Percentiles rank a stretch among this genome's conserved stretches.
phyloP scores from a whole-genome alignment of 2,329 filamentous ascomycete species.

The Neoscytalidium dimidiatum region DNA sequence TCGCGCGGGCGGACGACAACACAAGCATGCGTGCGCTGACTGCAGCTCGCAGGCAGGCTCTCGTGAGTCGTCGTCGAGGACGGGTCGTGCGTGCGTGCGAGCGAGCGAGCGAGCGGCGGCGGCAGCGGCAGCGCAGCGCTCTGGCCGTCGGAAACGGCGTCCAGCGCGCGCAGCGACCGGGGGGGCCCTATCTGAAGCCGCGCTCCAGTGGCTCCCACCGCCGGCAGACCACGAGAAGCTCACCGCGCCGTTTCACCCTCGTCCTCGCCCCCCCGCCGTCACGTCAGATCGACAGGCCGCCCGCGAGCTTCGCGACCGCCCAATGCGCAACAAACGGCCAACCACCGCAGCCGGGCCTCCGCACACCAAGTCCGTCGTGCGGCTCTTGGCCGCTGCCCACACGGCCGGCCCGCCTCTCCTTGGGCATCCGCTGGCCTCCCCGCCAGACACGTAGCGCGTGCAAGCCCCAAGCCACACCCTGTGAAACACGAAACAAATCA shows the following conservation, averaged over 20 bases:
- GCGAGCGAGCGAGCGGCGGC: no score
- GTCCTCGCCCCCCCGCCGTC: not conserved
- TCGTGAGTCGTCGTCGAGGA: conserved; percentile 13
- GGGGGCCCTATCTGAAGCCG: not conserved
- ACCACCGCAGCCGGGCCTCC: not conserved
- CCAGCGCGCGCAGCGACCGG: not conserved
- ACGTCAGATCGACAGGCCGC: not conserved
- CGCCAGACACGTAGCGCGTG: conserved; percentile 12
- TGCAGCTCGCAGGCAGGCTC: conserved; percentile 15
- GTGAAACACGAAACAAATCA: conserved; percentile 16
- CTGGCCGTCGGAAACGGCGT: not conserved
- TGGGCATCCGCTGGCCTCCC: conserved; percentile 7
- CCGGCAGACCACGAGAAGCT: not conserved
- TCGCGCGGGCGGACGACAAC: not conserved
- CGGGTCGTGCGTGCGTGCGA: conserved; percentile 1
- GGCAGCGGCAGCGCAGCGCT: not conserved
- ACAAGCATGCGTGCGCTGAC: conserved; percentile 11
- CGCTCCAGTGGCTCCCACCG: conserved; percentile 9
- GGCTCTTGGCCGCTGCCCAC: conserved; percentile 1
- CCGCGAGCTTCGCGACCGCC: not conserved
- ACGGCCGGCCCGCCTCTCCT: not conserved
- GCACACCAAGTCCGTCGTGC: not conserved
- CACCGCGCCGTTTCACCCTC: conserved; percentile 3
- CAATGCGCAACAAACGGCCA: not conserved
- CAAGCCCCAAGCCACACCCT: not conserved